These are phyloP conservation scores for Xylaria palmicola DNA, from an alignment of 495 filamentous ascomycete genomes.

Conservation along the genomic window DNA sequence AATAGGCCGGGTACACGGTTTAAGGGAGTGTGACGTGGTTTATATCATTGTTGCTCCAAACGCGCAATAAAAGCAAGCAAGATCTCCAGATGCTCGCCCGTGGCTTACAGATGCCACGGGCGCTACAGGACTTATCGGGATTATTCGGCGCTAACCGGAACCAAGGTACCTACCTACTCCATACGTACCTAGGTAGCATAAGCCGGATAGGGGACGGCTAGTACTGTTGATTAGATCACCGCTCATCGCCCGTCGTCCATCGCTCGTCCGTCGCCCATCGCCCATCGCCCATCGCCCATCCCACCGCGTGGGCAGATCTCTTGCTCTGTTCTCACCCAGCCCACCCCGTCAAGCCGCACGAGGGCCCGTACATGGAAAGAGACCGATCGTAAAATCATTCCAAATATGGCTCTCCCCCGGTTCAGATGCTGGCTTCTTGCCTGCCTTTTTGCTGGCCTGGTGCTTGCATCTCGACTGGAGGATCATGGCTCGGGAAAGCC, in stretches of 20 bases:
- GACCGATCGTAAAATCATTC: background rate
- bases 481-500: background rate
- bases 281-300: too few relatives aligned
- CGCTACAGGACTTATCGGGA: conserved; percentile 6
- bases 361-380: background rate
- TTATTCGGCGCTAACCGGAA: background rate
- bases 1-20: too few relatives aligned
- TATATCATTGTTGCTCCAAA: background rate
- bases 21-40: background rate
- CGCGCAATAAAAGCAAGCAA: background rate
- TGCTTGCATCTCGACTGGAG: conserved; percentile 7
- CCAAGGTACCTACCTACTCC: background rate
- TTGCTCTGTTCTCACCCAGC: background rate
- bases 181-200: background rate
- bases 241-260: too few relatives aligned
- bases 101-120: too few relatives aligned
- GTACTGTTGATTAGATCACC: background rate
- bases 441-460: conserved; percentile 7
- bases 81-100: background rate
- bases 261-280: too few relatives aligned
- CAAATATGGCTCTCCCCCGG: background rate
- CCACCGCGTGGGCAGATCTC: background rate
- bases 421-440: conserved; percentile 3
- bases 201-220: background rate
- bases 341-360: background rate